These are phyloP conservation scores for Pisolithus tinctorius DNA, from an alignment of 768 basidiomycete genomes.

Conservation along the genomic window DNA sequence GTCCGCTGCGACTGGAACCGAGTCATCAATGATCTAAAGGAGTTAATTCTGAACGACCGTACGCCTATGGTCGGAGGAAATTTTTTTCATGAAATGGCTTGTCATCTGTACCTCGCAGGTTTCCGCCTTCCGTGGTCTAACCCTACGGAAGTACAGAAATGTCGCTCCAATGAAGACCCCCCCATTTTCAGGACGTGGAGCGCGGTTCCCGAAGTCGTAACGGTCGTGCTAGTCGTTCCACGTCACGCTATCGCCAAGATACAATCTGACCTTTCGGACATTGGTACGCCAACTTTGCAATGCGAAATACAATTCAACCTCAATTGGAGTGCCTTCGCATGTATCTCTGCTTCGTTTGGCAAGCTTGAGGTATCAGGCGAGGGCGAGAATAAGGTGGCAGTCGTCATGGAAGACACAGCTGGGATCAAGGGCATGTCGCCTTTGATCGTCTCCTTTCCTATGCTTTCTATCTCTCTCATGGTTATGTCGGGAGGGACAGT, in stretches of 20 bases:
- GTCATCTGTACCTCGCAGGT: conserved; percentile 36
- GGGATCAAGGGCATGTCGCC: conserved; percentile 12
- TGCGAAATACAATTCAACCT: conserved; percentile 15
- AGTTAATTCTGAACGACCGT: conserved; percentile 5
- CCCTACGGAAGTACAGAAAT: conserved; percentile 2
- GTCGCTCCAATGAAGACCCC: conserved; percentile 2
- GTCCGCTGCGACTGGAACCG: conserved; percentile 36
- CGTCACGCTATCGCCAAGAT: conserved; percentile 16
- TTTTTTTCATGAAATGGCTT: conserved; percentile 41
- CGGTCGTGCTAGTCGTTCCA: conserved; percentile 29
- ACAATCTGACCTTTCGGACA: conserved; percentile 16
- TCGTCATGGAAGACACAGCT: conserved; percentile 13
- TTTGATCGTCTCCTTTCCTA: conserved; percentile 20
- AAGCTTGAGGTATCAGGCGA: conserved; percentile 11
- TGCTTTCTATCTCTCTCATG: conserved; percentile 13
- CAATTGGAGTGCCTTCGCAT: conserved; percentile 12
- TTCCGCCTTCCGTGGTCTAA: conserved; percentile 14
- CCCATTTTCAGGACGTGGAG: conserved; percentile 26
- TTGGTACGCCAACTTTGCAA: conserved; percentile 17
- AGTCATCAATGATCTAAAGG: conserved; percentile 31
- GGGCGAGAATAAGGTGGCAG: conserved; percentile 13
- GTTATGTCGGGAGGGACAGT: conserved; percentile 8
- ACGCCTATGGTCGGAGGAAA: conserved; percentile 21
- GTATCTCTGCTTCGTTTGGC: conserved; percentile 18
- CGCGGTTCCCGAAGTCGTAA: conserved; percentile 24